Conservation (phyloP, 192 early-diverging fungal genomes). For the Backusella westeae region DNA sequence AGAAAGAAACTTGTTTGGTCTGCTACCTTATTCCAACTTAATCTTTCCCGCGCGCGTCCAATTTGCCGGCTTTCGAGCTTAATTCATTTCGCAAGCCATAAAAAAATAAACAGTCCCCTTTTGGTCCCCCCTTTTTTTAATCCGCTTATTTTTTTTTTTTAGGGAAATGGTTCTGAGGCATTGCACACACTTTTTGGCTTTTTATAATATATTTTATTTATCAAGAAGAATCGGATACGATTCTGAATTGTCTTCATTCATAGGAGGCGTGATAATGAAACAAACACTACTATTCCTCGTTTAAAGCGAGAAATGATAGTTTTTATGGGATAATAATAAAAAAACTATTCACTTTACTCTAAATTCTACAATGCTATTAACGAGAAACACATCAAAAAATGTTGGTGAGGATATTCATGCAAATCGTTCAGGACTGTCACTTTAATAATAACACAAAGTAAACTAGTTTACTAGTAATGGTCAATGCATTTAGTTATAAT, state of each 20-base stretch:
- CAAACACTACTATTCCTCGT: neutral
- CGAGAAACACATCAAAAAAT: neutral
- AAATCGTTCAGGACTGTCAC: neutral
- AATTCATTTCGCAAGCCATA: neutral
- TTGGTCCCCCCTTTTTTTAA: neutral
- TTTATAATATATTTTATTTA: neutral
- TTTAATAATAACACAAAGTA: neutral
- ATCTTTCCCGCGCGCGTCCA: neutral
- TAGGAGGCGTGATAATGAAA: neutral
- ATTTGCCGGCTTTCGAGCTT: neutral
- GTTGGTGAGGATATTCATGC: neutral
- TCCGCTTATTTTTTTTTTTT: neutral
- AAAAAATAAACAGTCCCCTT: neutral
- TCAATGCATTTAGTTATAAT: neutral
- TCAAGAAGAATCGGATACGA: neutral
- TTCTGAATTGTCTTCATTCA: neutral
- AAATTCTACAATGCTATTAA: neutral
- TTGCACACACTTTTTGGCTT: neutral
- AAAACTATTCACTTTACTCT: neutral
- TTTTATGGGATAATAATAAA: neutral
- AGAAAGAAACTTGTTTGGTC: constrained; percentile 19
- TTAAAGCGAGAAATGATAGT: neutral
- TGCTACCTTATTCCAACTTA: neutral
- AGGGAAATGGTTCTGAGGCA: neutral
- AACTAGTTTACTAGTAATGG: too few relatives aligned